Base-by-base conservation (phyloP, 306 rosid species). In the Lablab purpureus region DNA sequence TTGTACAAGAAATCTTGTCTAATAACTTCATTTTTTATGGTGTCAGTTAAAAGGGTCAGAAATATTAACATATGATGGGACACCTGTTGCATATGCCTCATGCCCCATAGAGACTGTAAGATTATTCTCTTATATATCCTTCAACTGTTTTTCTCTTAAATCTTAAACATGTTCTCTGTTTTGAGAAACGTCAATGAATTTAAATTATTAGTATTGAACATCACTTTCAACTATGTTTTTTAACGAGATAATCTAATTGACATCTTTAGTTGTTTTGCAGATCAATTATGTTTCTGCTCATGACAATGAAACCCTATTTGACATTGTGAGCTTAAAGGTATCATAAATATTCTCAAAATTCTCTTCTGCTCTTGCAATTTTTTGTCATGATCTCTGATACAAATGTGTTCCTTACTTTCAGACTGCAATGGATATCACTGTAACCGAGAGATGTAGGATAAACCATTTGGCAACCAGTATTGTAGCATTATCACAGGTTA, bases 251-350 rank as follows among this genome's bases (percentile, higher is more conserved):
- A 47, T 77, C 69, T 63, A 59, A 76, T 79, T 83, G 74, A 43
- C 28, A 37, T 50, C 70, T 54, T 76, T 52, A 3, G 55, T 75
- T 80, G 69, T 81, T 84, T 85, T 90, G 80, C 90, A 95, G 99
- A 75, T 95, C 58, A 95, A 93, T 84, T 93, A 93, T 78, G 99
- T 85, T 87, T 93, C 97, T 54, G 98, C 98, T 67, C 99, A 95
- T 85, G 97, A 93, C 82, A 93, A 95, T 58, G 97, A 95, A 83
- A 93, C 97, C 75, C 82, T 95, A 27, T 95, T 95, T 84, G 98
- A 95, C 92, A 85, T 88, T 14, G 87, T 95, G 74, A 87, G 92
- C 90, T 74, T 95, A 64, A 95, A 95, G 99, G 98, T 95, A 83
- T 71, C 78, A 49, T 73, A 50, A 79, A 59, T 56, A 52, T 54